These are phyloP conservation scores for Ramularia endophylla DNA, from an alignment of 2,329 filamentous ascomycete species.

Conservation along the genomic window DNA sequence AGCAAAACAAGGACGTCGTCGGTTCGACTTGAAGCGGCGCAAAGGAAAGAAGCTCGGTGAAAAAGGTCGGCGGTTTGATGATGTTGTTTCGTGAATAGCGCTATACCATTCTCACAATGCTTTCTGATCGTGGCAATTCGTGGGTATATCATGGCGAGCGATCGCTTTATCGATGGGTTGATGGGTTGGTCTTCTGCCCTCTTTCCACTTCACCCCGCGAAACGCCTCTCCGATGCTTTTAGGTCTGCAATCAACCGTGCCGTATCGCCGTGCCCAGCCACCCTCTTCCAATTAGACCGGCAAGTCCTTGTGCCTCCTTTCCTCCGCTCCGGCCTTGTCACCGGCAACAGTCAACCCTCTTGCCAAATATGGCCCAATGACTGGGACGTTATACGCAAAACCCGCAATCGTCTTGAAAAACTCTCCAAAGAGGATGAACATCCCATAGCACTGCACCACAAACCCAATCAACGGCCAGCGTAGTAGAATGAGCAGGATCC, in stretches of 20 bases:
- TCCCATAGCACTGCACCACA: slow-evolving; percentile 83
- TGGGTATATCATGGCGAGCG: too few species aligned
- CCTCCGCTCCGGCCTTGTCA: slow-evolving; percentile 60
- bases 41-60: too few species aligned
- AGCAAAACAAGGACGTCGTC: too few species aligned
- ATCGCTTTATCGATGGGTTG: too few species aligned
- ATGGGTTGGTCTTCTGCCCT: not conserved
- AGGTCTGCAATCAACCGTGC: too few species aligned
- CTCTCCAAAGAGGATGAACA: slow-evolving; percentile 90
- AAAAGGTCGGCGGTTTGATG: too few species aligned
- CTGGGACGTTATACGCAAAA: slow-evolving; percentile 77
- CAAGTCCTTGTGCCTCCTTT: slow-evolving; percentile 67
- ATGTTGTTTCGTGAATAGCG: too few species aligned
- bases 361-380: slow-evolving; percentile 82
- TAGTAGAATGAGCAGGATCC: slow-evolving; percentile 78
- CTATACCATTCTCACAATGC: too few species aligned
- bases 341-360: slow-evolving; percentile 62
- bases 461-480: slow-evolving; percentile 92
- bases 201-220: not conserved
- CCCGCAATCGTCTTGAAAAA: slow-evolving; percentile 89
- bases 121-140: too few species aligned
- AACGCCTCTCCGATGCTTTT: too few species aligned
- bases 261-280: not conserved
- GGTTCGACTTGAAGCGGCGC: too few species aligned
- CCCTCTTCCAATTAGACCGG: slow-evolving; percentile 54